Base-by-base conservation (phyloP, 768 basidiomycete genomes). In the Mycena filopes region DNA sequence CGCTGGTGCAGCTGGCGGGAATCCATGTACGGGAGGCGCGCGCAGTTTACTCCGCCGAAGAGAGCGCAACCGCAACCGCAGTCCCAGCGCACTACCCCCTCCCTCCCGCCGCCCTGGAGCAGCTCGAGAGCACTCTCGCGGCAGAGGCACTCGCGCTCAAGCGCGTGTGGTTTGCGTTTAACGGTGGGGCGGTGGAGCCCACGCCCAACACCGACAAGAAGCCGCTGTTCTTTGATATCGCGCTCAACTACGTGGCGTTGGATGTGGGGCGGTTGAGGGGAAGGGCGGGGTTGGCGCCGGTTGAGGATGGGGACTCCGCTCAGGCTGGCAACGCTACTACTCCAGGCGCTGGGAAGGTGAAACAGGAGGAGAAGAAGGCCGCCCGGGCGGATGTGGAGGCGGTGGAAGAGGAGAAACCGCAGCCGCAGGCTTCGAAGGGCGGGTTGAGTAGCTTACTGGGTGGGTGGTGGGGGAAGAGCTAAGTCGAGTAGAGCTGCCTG, bases 191-290 rank as follows among this genome's bases (percentile, higher is more conserved):
- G 8, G 70, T 79, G 36, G 75, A 80, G 15, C 74, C 75, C 0
- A 82, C 85, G 50, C 73, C 81, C 51, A 82, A 84, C 71, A 76
- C 81, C 41, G 81, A 89, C 72, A 89, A 90, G 80, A 97, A 97
- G 74, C 94, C 94, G 18, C 72, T 95, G 42, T 98, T 98, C 82
- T 98, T 96, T 78, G 94, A 98, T 74, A 92, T 95, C 65, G 96
- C 95, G 20, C 87, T 96, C 71, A 98, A 97, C 77, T 98, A 97
- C 73, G 89, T 94, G 58, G 88, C 92, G 67, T 77, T 95, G 63
- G 93, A 96, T 71, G 90, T 96, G 88, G 91, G 93, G 47, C 80
- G 86, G 54, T 77, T 98, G 62, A 79, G 88, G 71, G 85, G 84
- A 62, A 82, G 91, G 20, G 92, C 90, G 4, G 95, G 95, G 2